Evolutionary conservation across 495 filamentous ascomycete genomes (phyloP), one percentile per base, ranked within the genome.

Genomic region (Trichoderma asperelloides): DNA sequence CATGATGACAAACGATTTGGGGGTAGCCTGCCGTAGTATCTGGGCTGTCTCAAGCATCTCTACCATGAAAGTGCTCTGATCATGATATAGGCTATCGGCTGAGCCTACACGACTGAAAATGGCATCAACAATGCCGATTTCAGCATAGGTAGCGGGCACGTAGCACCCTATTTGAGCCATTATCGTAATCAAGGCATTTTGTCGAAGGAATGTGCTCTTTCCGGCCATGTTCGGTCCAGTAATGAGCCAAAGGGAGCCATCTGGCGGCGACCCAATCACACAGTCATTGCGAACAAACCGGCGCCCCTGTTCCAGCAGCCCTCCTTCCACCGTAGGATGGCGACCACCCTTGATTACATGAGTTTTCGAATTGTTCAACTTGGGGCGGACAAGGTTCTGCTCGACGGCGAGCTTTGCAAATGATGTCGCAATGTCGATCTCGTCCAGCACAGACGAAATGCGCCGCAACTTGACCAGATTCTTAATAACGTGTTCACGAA

Each of bases 161-260:
- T 92, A 98, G 43, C 87, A 92, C 1, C 95, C 95, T 0, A 91
- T 87, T 75, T 98, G 95, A 0, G 96, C 93, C 11, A 98, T 84
- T 66, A 98, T 91, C 6, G 89, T 90, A 71, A 97, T 96, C 66
- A 98, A 80, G 1, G 95, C 95, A 77, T 96, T 97, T 67, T 97
- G 95, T 2, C 96, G 88, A 3, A 98, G 80, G 73, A 96, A 98
- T 0, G 95, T 98, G 73, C 88, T 92, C 78, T 98, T 98, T 37
- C 95, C 95, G 7, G 89, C 96, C 95, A 98, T 98, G 79, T 98
- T 98, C n/a, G 96, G 95, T 0, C 95, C 95, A 0, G 94, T 97
- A 69, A 98, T 90, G 30, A 98, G 84, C 89, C 91, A 94, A 51
- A 93, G 83, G 3, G 85, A 80, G 70, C 94, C 89, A 47, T 79